Conservation (phyloP, 176 grass and related monocot genomes). For the Oryza officinalis region DNA sequence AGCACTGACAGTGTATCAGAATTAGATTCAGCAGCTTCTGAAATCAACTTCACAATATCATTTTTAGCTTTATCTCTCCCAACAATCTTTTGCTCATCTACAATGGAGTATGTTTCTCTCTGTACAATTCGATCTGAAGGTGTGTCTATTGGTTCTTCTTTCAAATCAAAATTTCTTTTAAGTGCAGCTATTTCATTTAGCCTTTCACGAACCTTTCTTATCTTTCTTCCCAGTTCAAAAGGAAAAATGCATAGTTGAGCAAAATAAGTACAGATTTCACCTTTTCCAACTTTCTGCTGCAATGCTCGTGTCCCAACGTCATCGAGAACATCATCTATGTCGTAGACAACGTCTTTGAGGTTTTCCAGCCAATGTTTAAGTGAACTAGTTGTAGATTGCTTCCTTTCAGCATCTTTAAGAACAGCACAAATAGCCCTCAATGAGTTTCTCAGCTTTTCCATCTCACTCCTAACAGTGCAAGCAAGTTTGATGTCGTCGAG, state of each 20-base stretch:
- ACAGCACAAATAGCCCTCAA: background rate
- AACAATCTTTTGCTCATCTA: background rate
- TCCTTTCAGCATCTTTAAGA: constrained; percentile 15
- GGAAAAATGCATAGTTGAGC: background rate
- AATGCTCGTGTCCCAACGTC: background rate
- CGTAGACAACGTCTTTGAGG: background rate
- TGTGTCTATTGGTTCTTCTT: background rate
- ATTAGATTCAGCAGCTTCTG: background rate
- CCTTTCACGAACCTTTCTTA: constrained; percentile 9
- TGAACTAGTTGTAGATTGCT: background rate
- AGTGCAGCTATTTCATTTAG: background rate
- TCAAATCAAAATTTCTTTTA: background rate
- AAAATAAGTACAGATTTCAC: background rate
- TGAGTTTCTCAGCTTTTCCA: background rate
- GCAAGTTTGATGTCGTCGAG: constrained; percentile 1
- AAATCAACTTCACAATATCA: background rate
- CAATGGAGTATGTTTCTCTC: background rate
- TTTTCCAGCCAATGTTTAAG: background rate
- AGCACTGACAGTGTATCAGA: background rate
- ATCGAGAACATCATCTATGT: constrained; percentile 27
- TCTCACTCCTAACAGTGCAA: background rate
- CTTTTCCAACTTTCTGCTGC: background rate
- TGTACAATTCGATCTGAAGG: background rate
- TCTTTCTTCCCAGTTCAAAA: background rate
- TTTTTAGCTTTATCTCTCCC: background rate